These are phyloP conservation scores for Psidium friedrichsthalianum DNA, from an alignment of 345 rosid genomes.

Conservation along the genomic window DNA sequence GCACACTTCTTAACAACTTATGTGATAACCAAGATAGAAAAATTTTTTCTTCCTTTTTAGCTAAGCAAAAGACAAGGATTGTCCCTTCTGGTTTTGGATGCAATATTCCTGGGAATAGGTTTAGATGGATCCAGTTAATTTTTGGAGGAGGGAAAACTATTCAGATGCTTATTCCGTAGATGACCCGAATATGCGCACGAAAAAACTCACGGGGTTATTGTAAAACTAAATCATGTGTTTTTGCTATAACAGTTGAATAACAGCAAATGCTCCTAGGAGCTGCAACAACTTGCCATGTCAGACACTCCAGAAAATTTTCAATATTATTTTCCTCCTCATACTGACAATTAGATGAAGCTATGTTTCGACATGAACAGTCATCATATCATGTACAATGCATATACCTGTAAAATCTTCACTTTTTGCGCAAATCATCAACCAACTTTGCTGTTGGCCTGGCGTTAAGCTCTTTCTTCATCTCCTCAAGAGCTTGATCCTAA, in stretches of 20 bases:
- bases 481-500: slow-evolving; percentile 73
- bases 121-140: not conserved
- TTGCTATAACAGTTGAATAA: not conserved
- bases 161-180: not conserved
- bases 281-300: not conserved
- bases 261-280: not conserved
- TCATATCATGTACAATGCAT: not conserved
- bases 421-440: slow-evolving; percentile 92
- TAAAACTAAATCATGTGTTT: not conserved
- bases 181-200: not conserved
- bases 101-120: not conserved
- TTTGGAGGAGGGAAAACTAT: not conserved
- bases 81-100: not conserved
- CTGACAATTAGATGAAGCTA: not conserved
- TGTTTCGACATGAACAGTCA: not conserved
- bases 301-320: not conserved
- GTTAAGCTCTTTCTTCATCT: slow-evolving; percentile 86
- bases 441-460: slow-evolving; percentile 82
- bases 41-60: not conserved
- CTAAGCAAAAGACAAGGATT: not conserved
- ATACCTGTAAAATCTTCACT: slow-evolving; percentile 97
- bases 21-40: not conserved
- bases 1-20: not conserved
- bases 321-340: not conserved
- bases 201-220: not conserved